Evolutionary conservation across 1,284 basidiomycete species (phyloP).

Genomic region (Malassezia sympodialis): DNA sequence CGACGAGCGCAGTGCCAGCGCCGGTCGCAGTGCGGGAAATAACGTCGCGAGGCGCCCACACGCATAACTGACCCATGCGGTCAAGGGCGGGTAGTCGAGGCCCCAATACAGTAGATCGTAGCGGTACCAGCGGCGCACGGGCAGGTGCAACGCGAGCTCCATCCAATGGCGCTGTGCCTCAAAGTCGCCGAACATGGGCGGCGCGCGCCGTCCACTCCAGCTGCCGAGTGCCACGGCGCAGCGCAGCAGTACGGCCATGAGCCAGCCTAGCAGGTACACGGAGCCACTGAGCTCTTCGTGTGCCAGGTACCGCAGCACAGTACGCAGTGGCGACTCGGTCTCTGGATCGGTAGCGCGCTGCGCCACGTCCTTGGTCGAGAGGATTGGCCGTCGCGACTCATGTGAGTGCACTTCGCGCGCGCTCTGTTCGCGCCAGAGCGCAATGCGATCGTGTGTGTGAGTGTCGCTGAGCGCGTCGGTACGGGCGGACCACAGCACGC

Average conservation of each 20-base stretch:
- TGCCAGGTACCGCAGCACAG: conserved; percentile 29
- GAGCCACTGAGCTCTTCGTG: conserved; percentile 23
- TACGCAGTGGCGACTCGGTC: conserved; percentile 28
- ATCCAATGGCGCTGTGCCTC: conserved; percentile 93
- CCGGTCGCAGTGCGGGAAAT: conserved; percentile 20
- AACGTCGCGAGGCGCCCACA: conserved; percentile 19
- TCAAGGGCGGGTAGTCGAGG: conserved; percentile 69
- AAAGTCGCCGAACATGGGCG: conserved; percentile 80
- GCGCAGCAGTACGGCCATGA: conserved; percentile 22
- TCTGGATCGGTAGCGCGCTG: neutral
- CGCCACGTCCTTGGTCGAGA: neutral
- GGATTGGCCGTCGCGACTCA: neutral
- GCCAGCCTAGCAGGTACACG: conserved; percentile 19
- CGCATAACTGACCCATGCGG: conserved; percentile 55
- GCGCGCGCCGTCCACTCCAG: conserved; percentile 57
- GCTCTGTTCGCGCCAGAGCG: conserved; percentile 13
- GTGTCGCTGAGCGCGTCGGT: neutral
- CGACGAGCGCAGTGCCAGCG: conserved; percentile 61
- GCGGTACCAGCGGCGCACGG: conserved; percentile 66
- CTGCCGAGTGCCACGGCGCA: conserved; percentile 27
- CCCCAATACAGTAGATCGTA: conserved; percentile 85
- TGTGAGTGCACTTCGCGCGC: neutral
- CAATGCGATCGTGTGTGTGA: conserved; percentile 12
- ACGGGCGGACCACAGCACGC: conserved; percentile 2
- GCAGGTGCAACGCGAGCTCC: conserved; percentile 70